Evolutionary conservation across 2,329 filamentous ascomycete genomes (phyloP).

Genomic region (Xylariales sp.): DNA sequence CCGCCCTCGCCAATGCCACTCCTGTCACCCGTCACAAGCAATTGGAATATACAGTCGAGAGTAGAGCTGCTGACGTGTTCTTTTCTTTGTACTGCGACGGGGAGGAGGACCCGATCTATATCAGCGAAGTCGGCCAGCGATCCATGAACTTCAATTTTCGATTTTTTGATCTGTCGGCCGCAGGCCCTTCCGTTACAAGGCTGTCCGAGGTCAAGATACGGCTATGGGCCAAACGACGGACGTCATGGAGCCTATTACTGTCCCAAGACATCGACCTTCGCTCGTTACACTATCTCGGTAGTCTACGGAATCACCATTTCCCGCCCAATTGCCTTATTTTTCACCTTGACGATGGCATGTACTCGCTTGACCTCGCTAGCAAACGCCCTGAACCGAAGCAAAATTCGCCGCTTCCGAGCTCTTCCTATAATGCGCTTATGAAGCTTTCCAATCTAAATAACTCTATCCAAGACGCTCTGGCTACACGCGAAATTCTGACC

Average conservation of each 20-base stretch:
- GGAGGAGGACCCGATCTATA: constrained; percentile 80
- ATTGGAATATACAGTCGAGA: constrained; percentile 77
- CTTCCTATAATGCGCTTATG: constrained; percentile 90
- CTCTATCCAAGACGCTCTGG: constrained; percentile 89
- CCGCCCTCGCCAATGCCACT: constrained; percentile 60
- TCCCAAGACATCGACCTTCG: constrained; percentile 78
- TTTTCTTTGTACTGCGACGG: constrained; percentile 81
- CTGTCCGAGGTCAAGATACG: constrained; percentile 73
- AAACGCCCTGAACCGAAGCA: constrained; percentile 64
- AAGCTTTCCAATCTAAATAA: constrained; percentile 87
- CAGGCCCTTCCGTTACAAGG: constrained; percentile 73
- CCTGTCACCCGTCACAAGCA: constrained; percentile 74
- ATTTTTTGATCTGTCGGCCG: constrained; percentile 79
- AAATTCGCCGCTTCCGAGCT: constrained; percentile 67
- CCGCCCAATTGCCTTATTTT: constrained; percentile 87
- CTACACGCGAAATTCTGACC: constrained; percentile 78
- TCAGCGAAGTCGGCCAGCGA: constrained; percentile 82
- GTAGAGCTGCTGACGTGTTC: constrained; percentile 85
- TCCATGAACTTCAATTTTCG: constrained; percentile 93
- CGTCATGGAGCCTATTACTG: constrained; percentile 71
- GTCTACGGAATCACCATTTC: constrained; percentile 75
- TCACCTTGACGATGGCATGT: constrained; percentile 86
- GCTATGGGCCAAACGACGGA: constrained; percentile 76
- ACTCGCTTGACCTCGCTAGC: constrained; percentile 77
- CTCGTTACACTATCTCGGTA: constrained; percentile 82